phyloP scores from a whole-genome alignment of 306 rosid genomes.

The Geum urbanum region DNA sequence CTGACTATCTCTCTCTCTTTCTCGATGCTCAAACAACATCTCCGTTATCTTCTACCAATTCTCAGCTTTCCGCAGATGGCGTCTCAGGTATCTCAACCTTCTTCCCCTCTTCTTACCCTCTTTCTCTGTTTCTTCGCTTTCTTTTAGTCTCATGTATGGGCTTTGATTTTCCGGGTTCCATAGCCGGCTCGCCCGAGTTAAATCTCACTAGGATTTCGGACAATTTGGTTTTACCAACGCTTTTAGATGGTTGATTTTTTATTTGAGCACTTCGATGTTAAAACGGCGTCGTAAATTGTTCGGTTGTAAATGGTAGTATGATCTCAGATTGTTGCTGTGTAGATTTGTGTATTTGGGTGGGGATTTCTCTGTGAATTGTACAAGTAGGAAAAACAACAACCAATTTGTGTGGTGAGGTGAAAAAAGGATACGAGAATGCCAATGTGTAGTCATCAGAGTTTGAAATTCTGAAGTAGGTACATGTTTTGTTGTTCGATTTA shows the following conservation, averaged over 20 bases:
- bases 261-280: too few relatives aligned
- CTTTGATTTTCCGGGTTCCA: neutral
- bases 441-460: too few relatives aligned
- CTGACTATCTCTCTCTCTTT: too few relatives aligned
- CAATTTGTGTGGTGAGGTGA: too few relatives aligned
- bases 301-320: neutral
- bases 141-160: neutral
- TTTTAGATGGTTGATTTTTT: neutral
- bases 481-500: too few relatives aligned
- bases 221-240: neutral
- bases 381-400: too few relatives aligned
- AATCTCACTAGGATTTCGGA: neutral
- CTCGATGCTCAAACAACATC: too few relatives aligned
- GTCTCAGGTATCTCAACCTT: constrained; percentile 4
- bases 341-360: too few relatives aligned
- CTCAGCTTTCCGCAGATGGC: constrained; percentile 4
- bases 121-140: neutral
- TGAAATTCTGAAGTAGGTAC: too few relatives aligned
- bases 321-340: neutral
- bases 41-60: neutral
- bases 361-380: too few relatives aligned
- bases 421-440: too few relatives aligned
- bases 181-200: neutral
- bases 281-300: neutral
- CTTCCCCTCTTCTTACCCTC: neutral